A percentile compares a stretch with the other conserved stretches of the same genome.
phyloP scores from a whole-genome alignment of 257 asterid genomes.

The Gentiana straminea region DNA sequence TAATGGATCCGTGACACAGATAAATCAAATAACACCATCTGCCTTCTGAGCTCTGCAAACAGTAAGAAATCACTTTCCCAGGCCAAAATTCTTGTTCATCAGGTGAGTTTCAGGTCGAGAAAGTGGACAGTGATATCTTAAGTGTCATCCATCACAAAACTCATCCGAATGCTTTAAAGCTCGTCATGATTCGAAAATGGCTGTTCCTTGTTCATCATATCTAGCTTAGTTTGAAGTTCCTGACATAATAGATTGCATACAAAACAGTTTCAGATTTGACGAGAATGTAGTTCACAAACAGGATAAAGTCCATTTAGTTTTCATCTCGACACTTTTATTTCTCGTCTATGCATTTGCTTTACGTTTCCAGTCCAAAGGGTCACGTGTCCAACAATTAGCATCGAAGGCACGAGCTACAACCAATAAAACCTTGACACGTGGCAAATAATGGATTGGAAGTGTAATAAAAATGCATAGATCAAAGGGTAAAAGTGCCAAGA shows the following conservation, averaged over 20 bases:
- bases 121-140: background rate
- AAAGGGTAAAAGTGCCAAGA: too few species aligned
- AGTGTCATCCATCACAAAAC: background rate
- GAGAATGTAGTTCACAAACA: background rate
- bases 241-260: constrained; percentile 8
- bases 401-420: too few species aligned
- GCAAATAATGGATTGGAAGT: too few species aligned
- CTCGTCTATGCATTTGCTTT: too few species aligned
- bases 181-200: constrained; percentile 57
- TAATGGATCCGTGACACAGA: background rate
- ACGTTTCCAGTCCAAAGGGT: too few species aligned
- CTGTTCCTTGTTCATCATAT: constrained; percentile 42
- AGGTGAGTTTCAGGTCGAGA: background rate
- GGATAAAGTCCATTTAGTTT: too few species aligned
- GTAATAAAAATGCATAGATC: too few species aligned
- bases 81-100: background rate
- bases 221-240: constrained; percentile 77
- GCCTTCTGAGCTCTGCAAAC: background rate
- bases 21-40: too few species aligned
- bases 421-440: too few species aligned
- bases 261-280: background rate
- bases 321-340: too few species aligned
- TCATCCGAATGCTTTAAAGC: constrained; percentile 33
- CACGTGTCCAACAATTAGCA: too few species aligned
- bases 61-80: background rate